phyloP scores from a whole-genome alignment of 345 rosid genomes.

The Ricinus communis region DNA sequence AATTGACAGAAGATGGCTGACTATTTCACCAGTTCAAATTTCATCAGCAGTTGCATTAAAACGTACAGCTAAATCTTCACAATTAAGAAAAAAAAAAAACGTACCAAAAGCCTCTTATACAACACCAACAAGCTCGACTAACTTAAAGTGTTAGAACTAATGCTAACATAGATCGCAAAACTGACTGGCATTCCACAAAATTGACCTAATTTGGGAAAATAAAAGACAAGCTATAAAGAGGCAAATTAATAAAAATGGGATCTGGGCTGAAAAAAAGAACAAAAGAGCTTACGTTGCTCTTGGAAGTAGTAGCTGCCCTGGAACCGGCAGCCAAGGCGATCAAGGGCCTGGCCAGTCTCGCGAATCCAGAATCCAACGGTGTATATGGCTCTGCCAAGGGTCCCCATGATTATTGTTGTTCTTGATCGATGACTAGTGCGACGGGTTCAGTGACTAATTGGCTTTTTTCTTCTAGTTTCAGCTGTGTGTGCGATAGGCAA shows the following conservation, averaged over 20 bases:
- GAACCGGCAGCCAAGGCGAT: slow-evolving; percentile 91
- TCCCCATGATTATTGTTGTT: slow-evolving; percentile 54
- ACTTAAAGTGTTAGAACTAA: too few relatives aligned
- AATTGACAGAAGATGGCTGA: background rate
- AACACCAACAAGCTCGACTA: too few relatives aligned
- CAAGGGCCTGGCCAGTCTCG: slow-evolving; percentile 91
- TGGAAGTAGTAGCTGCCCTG: slow-evolving; percentile 80
- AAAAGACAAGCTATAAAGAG: background rate
- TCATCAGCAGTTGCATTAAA: background rate
- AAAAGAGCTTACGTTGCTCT: slow-evolving; percentile 61
- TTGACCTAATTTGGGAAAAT: background rate
- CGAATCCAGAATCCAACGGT: slow-evolving; percentile 95
- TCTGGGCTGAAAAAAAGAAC: background rate
- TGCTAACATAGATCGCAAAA: too few relatives aligned
- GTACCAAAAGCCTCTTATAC: too few relatives aligned
- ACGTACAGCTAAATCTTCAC: background rate
- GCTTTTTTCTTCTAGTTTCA: too few relatives aligned
- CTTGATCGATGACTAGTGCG: background rate
- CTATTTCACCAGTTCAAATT: background rate
- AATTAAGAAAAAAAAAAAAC: background rate
- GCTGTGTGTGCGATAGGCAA: too few relatives aligned
- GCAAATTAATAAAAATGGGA: too few relatives aligned
- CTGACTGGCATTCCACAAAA: background rate
- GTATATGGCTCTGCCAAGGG: slow-evolving; percentile 81
- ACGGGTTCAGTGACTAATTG: background rate